Evolutionary conservation across 1,139 yeast genomes (phyloP), one percentile per base, ranked within the genome.

Genomic region (Candida sp.): DNA sequence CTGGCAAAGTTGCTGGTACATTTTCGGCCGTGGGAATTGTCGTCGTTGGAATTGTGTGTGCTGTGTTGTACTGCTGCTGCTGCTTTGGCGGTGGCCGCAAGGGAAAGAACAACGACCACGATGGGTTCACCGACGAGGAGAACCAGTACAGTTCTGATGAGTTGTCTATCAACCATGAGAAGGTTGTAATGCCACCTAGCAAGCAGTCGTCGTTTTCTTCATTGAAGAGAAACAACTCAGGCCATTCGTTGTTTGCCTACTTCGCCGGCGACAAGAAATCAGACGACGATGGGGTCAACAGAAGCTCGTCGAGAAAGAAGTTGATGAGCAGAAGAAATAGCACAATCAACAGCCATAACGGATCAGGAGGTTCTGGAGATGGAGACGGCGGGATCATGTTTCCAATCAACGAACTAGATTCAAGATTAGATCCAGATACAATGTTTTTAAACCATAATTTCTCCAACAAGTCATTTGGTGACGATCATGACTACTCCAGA

Each of bases 1-100:
- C 75, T 50, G 90, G 89, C 1, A 85, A 84, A 58, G 91, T 87
- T 1, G 92, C 90, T 0, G 92, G 92, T 9, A 85, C 86, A 0
- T 87, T 87, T 66, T 80, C 88, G 0, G 91, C 81, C 0, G 91
- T 87, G 5, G 91, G 88, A 2, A 63, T 86, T 3, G 83, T 81
- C 3, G 81, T 68, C 0, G 61, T 77, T 1, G 83, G 76, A 0
- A 45, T 83, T 1, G 54, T 82, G 1, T 40, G 59, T 0, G 73
- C 67, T 3, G 50, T 72, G 1, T 52, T 74, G 6, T 75, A 72
- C 58, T 75, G 74, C 58, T 77, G 79, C 55, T 75, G 76, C 52
- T 72, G 72, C 40, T 51, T 44, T 47, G 56, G 50, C 38, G 46
- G 49, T 7, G 35, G 40, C 28, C 47, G 55, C 26, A 56, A 52